Base-by-base conservation (phyloP, 768 basidiomycete species). In the Tylopilus subfusipes region DNA sequence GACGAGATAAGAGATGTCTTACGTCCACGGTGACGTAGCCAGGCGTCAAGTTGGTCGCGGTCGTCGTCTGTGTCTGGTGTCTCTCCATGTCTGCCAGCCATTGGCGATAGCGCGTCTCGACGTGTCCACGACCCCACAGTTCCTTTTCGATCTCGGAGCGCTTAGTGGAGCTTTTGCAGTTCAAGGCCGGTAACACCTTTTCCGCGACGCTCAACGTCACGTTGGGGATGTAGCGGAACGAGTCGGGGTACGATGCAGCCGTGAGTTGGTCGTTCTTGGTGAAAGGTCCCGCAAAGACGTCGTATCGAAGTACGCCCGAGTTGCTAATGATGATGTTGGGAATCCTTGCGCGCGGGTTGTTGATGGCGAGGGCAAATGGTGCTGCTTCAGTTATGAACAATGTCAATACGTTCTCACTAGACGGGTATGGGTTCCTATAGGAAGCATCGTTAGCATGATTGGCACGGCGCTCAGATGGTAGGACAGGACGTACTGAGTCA, bases 191-290 rank as follows among this genome's bases (percentile, higher is more conserved):
- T n/a, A n/a, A n/a, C n/a, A n/a, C 79, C 55, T 77, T 66, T 16
- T 72, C 77, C 5, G 85, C 88, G 31, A 80, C 65, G 24, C 70
- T 64, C 13, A 80, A 68, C 0, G 78, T 66, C 33, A 91, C 73
- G 42, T 79, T 71, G 7, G 84, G 70, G 52, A 91, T 77, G 69
- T 77, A 90, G 22, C 79, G 54, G 75, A 90, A 88, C 10, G 73
- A 54, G 63, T 91, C 82, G 0, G 72, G 67, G 64, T 88, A 93
- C 0, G 91, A 88, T 6, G 81, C 83, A 2, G 81, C 80, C 1
- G 88, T 88, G 39, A 92, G 77, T 60, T 90, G 85, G 67, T 93
- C 90, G 66, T 92, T 88, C 67, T 83, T 83, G 30, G 85, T 86
- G 72, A 93, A 93, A 3, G 82, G 63, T 2, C 90, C 90, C 2